These are phyloP conservation scores for Mycena olivaceomarginata DNA, from an alignment of 768 basidiomycete species.

Conservation along the genomic window DNA sequence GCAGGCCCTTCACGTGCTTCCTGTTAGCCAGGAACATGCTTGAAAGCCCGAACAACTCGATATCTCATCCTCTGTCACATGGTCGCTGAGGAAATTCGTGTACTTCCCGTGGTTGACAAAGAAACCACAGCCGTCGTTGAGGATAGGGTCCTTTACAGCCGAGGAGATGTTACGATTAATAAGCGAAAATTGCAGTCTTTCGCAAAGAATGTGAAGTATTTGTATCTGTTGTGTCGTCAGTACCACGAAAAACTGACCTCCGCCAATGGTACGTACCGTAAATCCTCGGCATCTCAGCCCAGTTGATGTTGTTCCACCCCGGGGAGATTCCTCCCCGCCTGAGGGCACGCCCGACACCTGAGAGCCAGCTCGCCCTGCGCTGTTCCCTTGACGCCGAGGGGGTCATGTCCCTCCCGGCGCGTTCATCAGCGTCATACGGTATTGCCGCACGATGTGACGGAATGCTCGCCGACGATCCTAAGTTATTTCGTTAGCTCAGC, in stretches of 20 bases:
- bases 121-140: not conserved
- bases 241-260: too few relatives aligned
- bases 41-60: too few relatives aligned
- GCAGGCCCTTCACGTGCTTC: slow-evolving; percentile 3
- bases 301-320: not conserved
- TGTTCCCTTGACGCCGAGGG: too few relatives aligned
- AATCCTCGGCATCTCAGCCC: not conserved
- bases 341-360: too few relatives aligned
- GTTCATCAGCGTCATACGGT: too few relatives aligned
- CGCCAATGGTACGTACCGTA: not conserved
- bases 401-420: too few relatives aligned
- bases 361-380: too few relatives aligned
- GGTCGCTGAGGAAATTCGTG: not conserved
- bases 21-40: too few relatives aligned
- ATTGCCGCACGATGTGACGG: too few relatives aligned
- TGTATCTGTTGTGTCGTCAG: not conserved
- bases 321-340: not conserved
- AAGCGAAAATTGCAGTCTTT: not conserved
- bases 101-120: not conserved
- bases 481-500: not conserved
- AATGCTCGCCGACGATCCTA: too few relatives aligned
- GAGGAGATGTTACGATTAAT: not conserved
- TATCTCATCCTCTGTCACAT: slow-evolving; percentile 1
- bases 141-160: not conserved
- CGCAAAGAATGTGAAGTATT: not conserved